Conservation (phyloP, 1,284 basidiomycete genomes). For the Phylloboletellus chloephorus region DNA sequence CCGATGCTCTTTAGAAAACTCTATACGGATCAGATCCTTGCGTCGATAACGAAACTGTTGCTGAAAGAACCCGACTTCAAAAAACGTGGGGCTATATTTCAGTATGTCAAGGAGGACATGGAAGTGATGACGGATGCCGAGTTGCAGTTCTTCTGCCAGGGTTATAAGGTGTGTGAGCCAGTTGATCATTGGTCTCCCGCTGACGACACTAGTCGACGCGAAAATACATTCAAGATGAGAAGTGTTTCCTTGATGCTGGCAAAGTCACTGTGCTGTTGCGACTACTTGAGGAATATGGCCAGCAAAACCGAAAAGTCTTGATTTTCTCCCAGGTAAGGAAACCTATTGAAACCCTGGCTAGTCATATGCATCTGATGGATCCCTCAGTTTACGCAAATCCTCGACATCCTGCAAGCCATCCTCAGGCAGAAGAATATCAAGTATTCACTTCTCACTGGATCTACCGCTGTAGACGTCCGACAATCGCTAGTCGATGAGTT, state of each 20-base stretch:
- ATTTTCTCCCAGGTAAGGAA: conserved; percentile 84
- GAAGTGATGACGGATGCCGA: conserved; percentile 94
- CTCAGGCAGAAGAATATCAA: conserved; percentile 73
- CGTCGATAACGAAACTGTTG: conserved; percentile 73
- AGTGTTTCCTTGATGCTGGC: conserved; percentile 84
- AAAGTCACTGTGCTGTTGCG: conserved; percentile 77
- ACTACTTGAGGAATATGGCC: conserved; percentile 67
- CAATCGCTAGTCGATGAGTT: conserved; percentile 96
- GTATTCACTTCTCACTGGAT: conserved; percentile 89
- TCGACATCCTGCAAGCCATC: conserved; percentile 89
- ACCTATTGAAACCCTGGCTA: neutral
- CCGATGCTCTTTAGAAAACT: conserved; percentile 89
- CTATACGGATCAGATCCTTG: conserved; percentile 77
- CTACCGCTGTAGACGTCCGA: conserved; percentile 89
- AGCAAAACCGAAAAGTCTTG: conserved; percentile 76
- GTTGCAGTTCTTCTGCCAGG: conserved; percentile 74
- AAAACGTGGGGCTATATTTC: conserved; percentile 70
- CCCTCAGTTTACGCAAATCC: conserved; percentile 84
- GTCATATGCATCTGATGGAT: conserved; percentile 4
- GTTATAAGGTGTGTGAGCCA: conserved; percentile 62
- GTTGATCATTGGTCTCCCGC: neutral
- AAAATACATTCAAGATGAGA: conserved; percentile 70
- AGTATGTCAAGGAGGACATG: conserved; percentile 88
- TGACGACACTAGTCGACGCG: conserved; percentile 61
- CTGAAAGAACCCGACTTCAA: conserved; percentile 89